Percentiles rank a stretch among this genome's conserved stretches.
Evolutionary conservation across 1,139 yeast species (phyloP).

Genomic region (Tardiomyces blankii): DNA sequence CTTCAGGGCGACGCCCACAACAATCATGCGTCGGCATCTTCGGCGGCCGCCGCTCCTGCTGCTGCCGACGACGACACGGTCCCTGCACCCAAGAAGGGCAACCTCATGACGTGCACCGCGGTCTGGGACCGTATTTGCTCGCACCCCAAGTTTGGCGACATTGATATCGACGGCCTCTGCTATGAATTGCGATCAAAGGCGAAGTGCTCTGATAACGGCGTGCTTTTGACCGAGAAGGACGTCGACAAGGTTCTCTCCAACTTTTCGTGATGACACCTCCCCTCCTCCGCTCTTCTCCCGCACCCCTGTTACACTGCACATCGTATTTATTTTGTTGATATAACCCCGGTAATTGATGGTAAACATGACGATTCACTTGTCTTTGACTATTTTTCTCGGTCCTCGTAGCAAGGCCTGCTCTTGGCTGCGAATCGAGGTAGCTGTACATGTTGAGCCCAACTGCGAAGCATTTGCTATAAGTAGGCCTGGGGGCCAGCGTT

Average conservation of each 20-base stretch:
- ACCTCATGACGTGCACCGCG: constrained; percentile 64
- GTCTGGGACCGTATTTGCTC: constrained; percentile 94
- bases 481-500: no score
- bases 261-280: neutral
- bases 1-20: constrained; percentile 11
- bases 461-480: no score
- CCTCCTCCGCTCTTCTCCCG: neutral
- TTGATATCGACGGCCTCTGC: constrained; percentile 91
- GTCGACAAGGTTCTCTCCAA: constrained; percentile 53
- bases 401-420: no score
- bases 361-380: no score
- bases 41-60: constrained; percentile 5
- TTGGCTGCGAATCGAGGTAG: no score
- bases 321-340: neutral
- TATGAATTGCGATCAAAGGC: constrained; percentile 81
- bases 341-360: neutral
- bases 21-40: neutral
- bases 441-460: no score
- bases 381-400: no score
- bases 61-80: constrained; percentile 34
- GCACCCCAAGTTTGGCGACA: constrained; percentile 86
- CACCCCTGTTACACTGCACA: neutral
- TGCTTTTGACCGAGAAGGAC: constrained; percentile 69
- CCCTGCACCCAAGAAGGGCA: constrained; percentile 33
- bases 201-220: constrained; percentile 91